Percentiles rank a stretch among this genome's conserved stretches.
These are phyloP conservation scores for Plasmodiophora brassicae DNA, from an alignment of 208 protist genomes.

Conservation along the genomic window DNA sequence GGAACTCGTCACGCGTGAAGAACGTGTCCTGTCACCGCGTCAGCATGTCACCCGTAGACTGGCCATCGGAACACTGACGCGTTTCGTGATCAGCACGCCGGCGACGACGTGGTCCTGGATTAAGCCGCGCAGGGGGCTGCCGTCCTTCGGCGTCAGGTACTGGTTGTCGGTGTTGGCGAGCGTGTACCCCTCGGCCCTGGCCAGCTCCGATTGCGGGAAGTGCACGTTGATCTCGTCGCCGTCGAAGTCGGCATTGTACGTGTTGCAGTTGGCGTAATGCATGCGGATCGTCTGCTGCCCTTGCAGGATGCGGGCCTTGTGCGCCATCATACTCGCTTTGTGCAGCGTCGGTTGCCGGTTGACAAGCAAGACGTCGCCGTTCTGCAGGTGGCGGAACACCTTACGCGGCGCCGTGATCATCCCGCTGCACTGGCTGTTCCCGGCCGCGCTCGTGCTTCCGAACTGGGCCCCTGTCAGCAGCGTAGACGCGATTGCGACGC, in stretches of 20 bases:
- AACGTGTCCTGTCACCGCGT: constrained; percentile 86
- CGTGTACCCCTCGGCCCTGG: constrained; percentile 79
- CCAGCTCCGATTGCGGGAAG: constrained; percentile 82
- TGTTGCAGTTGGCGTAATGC: constrained; percentile 99
- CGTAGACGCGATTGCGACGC: constrained; percentile 49
- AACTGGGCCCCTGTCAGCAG: not conserved
- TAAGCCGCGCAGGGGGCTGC: constrained; percentile 95
- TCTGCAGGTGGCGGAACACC: constrained; percentile 89
- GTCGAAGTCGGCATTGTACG: constrained; percentile 99
- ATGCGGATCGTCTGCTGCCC: constrained; percentile 69
- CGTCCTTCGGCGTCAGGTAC: constrained; percentile 79
- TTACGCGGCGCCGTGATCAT: not conserved
- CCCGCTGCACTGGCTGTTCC: not conserved
- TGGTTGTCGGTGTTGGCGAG: constrained; percentile 90
- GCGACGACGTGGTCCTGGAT: constrained; percentile 99
- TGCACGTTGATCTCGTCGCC: constrained; percentile 99
- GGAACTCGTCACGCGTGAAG: constrained; percentile 78
- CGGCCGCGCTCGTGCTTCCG: not conserved
- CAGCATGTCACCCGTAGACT: too few relatives aligned
- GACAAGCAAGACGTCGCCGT: constrained; percentile 94
- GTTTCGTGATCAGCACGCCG: constrained; percentile 78
- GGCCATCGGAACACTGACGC: too few relatives aligned
- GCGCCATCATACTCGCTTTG: constrained; percentile 96
- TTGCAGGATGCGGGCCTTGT: constrained; percentile 62
- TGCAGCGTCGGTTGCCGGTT: constrained; percentile 99